Evolutionary conservation across 768 basidiomycete species (phyloP).

Genomic region (Hericium erinaceus): DNA sequence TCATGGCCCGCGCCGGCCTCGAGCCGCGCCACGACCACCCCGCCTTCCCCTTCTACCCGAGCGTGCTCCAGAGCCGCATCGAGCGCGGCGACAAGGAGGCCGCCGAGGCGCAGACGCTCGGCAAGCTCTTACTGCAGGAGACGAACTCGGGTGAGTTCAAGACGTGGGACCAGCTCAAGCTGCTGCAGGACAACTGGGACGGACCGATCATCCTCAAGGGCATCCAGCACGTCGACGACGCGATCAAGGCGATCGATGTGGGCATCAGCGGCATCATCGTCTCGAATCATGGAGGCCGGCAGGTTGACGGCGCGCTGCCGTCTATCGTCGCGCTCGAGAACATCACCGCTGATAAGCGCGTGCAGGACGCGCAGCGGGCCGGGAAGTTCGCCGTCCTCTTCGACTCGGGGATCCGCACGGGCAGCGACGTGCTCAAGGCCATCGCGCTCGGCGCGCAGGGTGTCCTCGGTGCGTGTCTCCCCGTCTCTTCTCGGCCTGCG

Average conservation of each 20-base stretch:
- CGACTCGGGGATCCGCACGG: conserved; percentile 77
- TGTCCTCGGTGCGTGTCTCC: conserved; percentile 50
- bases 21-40: conserved; percentile 34
- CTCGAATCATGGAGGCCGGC: conserved; percentile 74
- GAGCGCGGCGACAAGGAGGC: conserved; percentile 39
- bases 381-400: conserved; percentile 65
- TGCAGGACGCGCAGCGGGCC: conserved; percentile 45
- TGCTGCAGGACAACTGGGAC: conserved; percentile 66
- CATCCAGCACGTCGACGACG: conserved; percentile 63
- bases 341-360: conserved; percentile 53
- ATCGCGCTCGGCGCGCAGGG: conserved; percentile 80
- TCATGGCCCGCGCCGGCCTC: conserved; percentile 51
- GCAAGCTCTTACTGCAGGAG: conserved; percentile 55
- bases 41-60: conserved; percentile 52
- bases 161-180: conserved; percentile 63
- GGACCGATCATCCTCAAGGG: conserved; percentile 74
- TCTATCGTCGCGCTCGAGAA: conserved; percentile 62
- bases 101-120: conserved; percentile 34
- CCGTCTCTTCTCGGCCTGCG: neutral
- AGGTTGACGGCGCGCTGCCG: conserved; percentile 71
- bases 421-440: conserved; percentile 78
- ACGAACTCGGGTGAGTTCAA: conserved; percentile 52
- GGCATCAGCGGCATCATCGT: conserved; percentile 69
- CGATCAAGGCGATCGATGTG: conserved; percentile 54
- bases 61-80: conserved; percentile 32